These are phyloP conservation scores for Penicillium riverlandense DNA, from an alignment of 495 filamentous ascomycete genomes.

Conservation along the genomic window DNA sequence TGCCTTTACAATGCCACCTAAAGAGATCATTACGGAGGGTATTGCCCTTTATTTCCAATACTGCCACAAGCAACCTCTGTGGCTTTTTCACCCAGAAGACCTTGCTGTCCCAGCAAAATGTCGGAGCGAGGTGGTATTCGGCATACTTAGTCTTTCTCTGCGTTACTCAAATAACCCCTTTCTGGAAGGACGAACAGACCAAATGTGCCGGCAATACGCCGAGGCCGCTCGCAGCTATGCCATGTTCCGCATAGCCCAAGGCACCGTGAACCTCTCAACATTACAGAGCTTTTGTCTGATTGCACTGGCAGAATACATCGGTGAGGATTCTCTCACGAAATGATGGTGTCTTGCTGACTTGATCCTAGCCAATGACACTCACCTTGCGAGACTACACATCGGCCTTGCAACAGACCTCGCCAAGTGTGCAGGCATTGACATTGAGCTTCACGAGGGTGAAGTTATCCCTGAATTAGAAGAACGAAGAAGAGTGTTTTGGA, in stretches of 20 bases:
- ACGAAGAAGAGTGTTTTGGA: constrained; percentile 35
- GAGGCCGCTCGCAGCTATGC: constrained; percentile 27
- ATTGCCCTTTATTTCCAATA: constrained; percentile 33
- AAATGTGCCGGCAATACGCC: constrained; percentile 25
- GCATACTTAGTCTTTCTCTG: constrained; percentile 28
- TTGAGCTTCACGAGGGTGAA: constrained; percentile 20
- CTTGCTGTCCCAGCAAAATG: constrained; percentile 14
- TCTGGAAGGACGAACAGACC: constrained; percentile 12
- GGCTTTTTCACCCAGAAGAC: constrained; percentile 35
- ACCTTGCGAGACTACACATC: constrained; percentile 15
- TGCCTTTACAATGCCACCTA: constrained; percentile 13
- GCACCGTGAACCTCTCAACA: constrained; percentile 30
- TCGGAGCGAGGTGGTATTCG: constrained; percentile 29
- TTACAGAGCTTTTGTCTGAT: constrained; percentile 35
- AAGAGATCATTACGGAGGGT: constrained; percentile 15
- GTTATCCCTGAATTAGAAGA: constrained; percentile 19
- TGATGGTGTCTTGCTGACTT: neutral
- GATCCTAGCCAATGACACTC: constrained; percentile 14
- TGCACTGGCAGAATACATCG: constrained; percentile 31
- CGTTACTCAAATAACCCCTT: constrained; percentile 21
- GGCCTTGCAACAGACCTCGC: constrained; percentile 20
- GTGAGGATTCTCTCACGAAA: constrained; percentile 6
- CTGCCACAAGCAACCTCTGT: constrained; percentile 39
- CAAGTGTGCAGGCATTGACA: constrained; percentile 29
- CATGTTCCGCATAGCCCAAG: constrained; percentile 35